Evolutionary conservation across 768 basidiomycete species (phyloP).

Genomic region (Boletus pseudopeckii): DNA sequence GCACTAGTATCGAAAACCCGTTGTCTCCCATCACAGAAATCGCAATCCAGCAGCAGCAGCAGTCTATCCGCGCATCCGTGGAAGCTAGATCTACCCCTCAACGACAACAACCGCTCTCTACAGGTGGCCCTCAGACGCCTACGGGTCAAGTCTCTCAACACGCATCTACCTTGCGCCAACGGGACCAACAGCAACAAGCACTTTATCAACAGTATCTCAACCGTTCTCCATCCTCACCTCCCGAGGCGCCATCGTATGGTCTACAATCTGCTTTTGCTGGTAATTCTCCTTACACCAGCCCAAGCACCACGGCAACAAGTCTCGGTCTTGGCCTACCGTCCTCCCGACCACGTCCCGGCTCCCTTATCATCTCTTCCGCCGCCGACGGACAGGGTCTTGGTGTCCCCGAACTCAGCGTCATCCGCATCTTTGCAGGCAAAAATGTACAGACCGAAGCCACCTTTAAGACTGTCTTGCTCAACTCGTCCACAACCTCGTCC

Average conservation of each 20-base stretch:
- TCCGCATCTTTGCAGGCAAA: constrained; percentile 93
- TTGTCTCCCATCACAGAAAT: constrained; percentile 51
- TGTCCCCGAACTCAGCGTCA: constrained; percentile 86
- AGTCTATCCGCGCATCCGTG: constrained; percentile 21
- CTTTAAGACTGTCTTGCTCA: constrained; percentile 96
- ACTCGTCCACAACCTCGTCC: constrained; percentile 74
- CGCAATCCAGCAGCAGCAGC: constrained; percentile 61
- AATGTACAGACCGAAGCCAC: constrained; percentile 91
- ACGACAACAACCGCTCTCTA: constrained; percentile 23
- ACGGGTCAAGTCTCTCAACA: constrained; percentile 53
- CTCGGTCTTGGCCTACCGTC: constrained; percentile 47
- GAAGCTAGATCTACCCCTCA: constrained; percentile 21
- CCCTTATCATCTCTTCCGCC: constrained; percentile 63
- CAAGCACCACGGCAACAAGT: constrained; percentile 39
- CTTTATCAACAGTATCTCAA: constrained; percentile 89
- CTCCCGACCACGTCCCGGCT: constrained; percentile 68
- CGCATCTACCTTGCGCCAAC: constrained; percentile 69
- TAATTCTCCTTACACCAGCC: constrained; percentile 39
- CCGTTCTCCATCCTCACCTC: constrained; percentile 75
- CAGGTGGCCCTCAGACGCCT: constrained; percentile 28
- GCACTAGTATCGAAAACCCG: constrained; percentile 22
- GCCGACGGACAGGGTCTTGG: constrained; percentile 58
- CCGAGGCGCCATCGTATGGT: constrained; percentile 73
- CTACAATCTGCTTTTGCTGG: constrained; percentile 66
- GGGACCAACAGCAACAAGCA: constrained; percentile 85